Percentiles rank a stretch among this genome's conserved stretches.
These are phyloP conservation scores for Neonothopanus nambi DNA, from an alignment of 1,284 basidiomycete genomes.

Conservation along the genomic window DNA sequence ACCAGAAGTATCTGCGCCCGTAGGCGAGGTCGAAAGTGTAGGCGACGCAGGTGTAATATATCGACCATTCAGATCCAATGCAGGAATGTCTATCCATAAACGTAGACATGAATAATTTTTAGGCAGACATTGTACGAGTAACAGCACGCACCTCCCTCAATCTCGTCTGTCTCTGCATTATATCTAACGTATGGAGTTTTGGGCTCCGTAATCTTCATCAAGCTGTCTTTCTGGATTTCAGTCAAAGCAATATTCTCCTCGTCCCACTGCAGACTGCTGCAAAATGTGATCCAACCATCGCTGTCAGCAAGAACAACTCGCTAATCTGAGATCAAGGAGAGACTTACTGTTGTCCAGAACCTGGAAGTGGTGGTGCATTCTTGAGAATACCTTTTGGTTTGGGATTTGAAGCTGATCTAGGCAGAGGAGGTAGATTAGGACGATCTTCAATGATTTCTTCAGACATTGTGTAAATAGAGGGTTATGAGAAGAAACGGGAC, in stretches of 20 bases:
- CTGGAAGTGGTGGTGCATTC: constrained; percentile 60
- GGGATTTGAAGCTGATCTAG: constrained; percentile 57
- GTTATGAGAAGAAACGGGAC: constrained; percentile 8
- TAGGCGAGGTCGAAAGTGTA: constrained; percentile 45
- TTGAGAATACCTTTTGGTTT: constrained; percentile 85
- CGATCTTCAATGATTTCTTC: constrained; percentile 40
- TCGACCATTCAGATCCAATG: constrained; percentile 51
- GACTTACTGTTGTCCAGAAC: constrained; percentile 47
- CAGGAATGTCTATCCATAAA: constrained; percentile 62
- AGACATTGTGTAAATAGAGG: constrained; percentile 36
- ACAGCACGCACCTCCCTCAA: constrained; percentile 69
- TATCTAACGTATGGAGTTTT: constrained; percentile 96
- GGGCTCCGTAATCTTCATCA: constrained; percentile 96
- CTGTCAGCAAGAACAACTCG: constrained; percentile 5
- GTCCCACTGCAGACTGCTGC: constrained; percentile 80
- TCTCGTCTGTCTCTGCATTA: constrained; percentile 80
- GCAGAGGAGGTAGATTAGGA: constrained; percentile 39
- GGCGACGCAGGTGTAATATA: constrained; percentile 36
- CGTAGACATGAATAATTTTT: neutral
- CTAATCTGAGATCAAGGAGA: constrained; percentile 16
- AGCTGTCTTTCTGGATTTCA: constrained; percentile 88
- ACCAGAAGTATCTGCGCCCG: constrained; percentile 50
- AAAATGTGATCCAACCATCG: constrained; percentile 10
- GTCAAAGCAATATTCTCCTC: constrained; percentile 89
- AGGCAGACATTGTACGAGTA: neutral